Evolutionary conservation across 139 green algal genomes (phyloP).

Genomic region (Tetradesmus lagerheimii): DNA sequence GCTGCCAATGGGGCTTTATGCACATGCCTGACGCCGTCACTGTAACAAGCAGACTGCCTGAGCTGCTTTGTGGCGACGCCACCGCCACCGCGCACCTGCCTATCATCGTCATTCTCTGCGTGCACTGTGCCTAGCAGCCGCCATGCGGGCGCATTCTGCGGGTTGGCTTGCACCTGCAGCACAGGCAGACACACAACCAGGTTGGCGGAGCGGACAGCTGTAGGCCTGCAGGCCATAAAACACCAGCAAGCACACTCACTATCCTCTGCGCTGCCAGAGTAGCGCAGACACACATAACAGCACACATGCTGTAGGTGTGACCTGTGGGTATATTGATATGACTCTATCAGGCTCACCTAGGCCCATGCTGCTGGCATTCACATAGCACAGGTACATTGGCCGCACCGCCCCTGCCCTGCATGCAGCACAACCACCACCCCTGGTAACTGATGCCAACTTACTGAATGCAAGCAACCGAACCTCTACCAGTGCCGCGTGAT

Average conservation of each 20-base stretch:
- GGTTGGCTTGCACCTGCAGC: constrained; percentile 61
- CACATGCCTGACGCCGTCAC: no score
- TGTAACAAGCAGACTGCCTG: no score
- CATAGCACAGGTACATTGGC: background rate
- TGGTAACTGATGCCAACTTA: no score
- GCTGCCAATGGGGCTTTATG: no score
- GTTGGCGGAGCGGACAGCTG: background rate
- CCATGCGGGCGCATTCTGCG: constrained; percentile 90
- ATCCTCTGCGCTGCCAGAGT: no score
- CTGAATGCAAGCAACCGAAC: no score
- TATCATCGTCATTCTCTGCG: constrained; percentile 99
- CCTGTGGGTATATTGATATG: no score
- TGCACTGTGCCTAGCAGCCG: constrained; percentile 95
- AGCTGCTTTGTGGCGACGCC: background rate
- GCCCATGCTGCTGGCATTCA: background rate
- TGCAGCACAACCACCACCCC: background rate
- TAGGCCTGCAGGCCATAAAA: background rate
- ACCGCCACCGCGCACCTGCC: constrained; percentile 55
- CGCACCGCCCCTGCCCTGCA: background rate
- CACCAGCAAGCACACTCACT: background rate
- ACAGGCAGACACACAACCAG: background rate
- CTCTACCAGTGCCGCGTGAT: no score
- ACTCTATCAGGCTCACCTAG: background rate
- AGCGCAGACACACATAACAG: no score
- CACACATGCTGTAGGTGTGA: no score